Conservation (phyloP, 2,329 filamentous ascomycete species). For the Arthrobotrys pseudoclavata region DNA sequence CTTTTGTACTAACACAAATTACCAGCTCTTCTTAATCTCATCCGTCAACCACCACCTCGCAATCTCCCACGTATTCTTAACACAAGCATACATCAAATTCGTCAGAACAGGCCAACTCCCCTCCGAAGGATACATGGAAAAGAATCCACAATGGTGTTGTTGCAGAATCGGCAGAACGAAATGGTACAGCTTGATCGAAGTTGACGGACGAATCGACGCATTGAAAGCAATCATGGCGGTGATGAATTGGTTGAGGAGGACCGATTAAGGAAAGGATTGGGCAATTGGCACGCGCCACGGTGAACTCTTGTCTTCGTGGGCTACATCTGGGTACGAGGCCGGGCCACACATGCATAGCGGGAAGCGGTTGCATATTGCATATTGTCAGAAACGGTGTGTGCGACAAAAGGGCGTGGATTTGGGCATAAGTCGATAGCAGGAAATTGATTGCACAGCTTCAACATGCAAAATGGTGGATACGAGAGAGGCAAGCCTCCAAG, state of each 20-base stretch:
- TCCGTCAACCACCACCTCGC: conserved; percentile 62
- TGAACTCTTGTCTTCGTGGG: not conserved
- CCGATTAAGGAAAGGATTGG: conserved; percentile 41
- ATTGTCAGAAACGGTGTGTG: not conserved
- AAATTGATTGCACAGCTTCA: conserved; percentile 11
- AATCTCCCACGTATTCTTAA: conserved; percentile 62
- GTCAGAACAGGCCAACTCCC: conserved; percentile 62
- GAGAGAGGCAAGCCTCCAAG: not conserved
- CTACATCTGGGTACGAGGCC: not conserved
- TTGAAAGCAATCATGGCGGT: conserved; percentile 61
- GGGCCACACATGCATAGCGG: not conserved
- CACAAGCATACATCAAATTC: conserved; percentile 62
- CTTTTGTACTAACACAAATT: not conserved
- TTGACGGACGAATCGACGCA: conserved; percentile 61
- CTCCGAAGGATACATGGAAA: conserved; percentile 22
- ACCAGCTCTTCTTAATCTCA: conserved; percentile 62
- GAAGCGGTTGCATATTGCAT: not conserved
- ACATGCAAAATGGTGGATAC: not conserved
- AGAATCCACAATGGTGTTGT: conserved; percentile 57
- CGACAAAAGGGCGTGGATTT: not conserved
- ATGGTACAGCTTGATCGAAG: conserved; percentile 62
- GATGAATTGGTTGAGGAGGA: conserved; percentile 61
- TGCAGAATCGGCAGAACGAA: conserved; percentile 61
- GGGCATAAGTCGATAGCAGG: not conserved
- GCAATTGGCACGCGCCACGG: not conserved